phyloP scores from a whole-genome alignment of 2,329 filamentous ascomycete species.

The Venturia effusa region DNA sequence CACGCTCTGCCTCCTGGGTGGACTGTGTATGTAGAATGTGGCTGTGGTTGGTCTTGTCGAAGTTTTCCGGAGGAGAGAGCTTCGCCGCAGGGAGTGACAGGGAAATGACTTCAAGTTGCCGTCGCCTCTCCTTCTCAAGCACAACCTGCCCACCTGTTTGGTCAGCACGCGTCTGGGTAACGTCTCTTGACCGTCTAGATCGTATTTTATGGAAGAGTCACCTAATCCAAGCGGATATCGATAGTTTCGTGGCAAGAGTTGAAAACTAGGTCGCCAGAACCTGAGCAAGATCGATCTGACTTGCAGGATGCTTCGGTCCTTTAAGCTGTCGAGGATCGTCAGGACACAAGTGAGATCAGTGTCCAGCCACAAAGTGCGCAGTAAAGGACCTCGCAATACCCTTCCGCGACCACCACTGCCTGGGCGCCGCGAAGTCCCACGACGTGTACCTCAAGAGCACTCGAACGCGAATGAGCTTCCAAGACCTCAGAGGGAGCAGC shows the following conservation, averaged over 20 bases:
- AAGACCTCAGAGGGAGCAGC: background rate
- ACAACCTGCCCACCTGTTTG: background rate
- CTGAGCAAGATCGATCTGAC: background rate
- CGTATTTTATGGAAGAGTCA: too few relatives aligned
- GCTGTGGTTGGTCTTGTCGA: background rate
- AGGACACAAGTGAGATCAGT: conserved; percentile 5
- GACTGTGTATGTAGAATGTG: background rate
- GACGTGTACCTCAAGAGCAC: conserved; percentile 2
- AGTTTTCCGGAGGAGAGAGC: background rate
- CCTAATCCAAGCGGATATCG: too few relatives aligned
- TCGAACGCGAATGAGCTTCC: background rate
- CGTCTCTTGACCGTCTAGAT: background rate
- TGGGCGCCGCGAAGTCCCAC: conserved; percentile 2
- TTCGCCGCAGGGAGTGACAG: background rate
- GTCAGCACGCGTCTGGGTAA: background rate
- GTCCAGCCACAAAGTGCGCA: conserved; percentile 15
- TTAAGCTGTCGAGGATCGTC: conserved; percentile 19
- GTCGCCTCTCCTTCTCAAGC: background rate
- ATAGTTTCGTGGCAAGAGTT: too few relatives aligned
- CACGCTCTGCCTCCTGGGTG: background rate
- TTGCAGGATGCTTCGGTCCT: conserved; percentile 12
- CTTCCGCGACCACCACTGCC: conserved; percentile 16
- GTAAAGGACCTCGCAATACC: conserved; percentile 20
- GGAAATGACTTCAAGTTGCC: too few relatives aligned
- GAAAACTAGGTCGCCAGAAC: too few relatives aligned